Base-by-base conservation (phyloP, 225 moss, liverwort and hornwort genomes). In the Neckera pumila region DNA sequence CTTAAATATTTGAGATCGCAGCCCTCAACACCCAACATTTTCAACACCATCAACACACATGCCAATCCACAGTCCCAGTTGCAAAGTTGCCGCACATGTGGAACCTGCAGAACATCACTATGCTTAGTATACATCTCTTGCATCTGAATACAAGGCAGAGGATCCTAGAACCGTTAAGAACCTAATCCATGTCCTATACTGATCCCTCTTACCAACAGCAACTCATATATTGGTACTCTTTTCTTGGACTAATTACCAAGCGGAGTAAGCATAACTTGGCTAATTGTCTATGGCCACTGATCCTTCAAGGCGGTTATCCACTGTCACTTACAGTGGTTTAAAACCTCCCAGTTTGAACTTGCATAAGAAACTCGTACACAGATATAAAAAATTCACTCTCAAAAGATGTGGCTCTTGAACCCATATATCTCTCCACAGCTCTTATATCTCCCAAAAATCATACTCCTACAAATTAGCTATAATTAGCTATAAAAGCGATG, bases 1-100 rank as follows among this genome's bases (percentile, higher is more conserved):
- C 92, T 91, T 14, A 99, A 91, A 53, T 96, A 96, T 84, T 96
- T 95, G 59, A 99, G 91, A 91, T 99, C 96, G 85, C 95, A 96
- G 27, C 93, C 95, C 78, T 96, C 92, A 80, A 99, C 88, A 62
- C 98, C 96, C 91, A 97, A 63, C 74, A 91, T 92, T 90, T 91
- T 96, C 86, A 99, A 89, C 80, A 99, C 98, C 98, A 99, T 99
- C 92, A 96, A 92, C 59, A 96, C 97, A 90, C 98, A 99, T 74
- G 98, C 98, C 93, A 99, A 89, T 58, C 98, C 98, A 87, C 98
- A 99, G 88, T 99, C 98, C 98, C 98, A 99, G 80, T 96, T 93
- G 90, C 89, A 93, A 85, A 95, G 89, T 88, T 99, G 98, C 91
- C 94, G 94, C 27, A 97, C 95, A 81, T 99, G 98, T 19, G 97